phyloP scores from a whole-genome alignment of 306 rosid species.

The Fragaria ananassa region DNA sequence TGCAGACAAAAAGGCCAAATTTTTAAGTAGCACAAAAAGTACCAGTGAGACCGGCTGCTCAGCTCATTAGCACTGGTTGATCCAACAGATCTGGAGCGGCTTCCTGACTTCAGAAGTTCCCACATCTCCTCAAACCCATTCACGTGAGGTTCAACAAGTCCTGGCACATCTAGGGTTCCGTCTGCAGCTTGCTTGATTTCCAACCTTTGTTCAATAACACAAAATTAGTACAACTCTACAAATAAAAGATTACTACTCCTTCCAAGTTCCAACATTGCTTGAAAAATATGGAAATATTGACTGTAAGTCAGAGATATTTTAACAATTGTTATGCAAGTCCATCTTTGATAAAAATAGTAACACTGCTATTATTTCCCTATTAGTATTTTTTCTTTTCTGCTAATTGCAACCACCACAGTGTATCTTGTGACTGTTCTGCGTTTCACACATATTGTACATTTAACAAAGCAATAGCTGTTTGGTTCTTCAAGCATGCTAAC shows the following conservation, averaged over 20 bases:
- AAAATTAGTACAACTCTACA: constrained; percentile 7
- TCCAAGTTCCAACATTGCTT: neutral
- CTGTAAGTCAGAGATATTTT: neutral
- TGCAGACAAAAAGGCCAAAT: neutral
- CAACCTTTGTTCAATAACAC: constrained; percentile 47
- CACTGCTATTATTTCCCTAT: neutral
- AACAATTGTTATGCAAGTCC: neutral
- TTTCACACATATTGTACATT: neutral
- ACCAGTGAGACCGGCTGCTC: constrained; percentile 99
- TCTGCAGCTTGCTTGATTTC: constrained; percentile 94
- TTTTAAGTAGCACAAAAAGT: constrained; percentile 8
- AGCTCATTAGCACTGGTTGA: constrained; percentile 90
- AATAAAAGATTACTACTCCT: neutral
- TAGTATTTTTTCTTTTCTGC: neutral
- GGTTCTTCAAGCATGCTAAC: neutral
- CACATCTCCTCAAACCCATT: constrained; percentile 67
- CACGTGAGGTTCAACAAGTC: constrained; percentile 78
- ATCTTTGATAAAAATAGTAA: neutral
- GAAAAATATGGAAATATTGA: neutral
- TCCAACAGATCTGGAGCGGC: constrained; percentile 83
- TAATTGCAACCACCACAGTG: neutral
- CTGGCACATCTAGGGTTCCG: constrained; percentile 96
- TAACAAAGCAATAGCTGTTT: neutral
- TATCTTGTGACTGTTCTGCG: neutral
- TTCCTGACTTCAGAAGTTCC: constrained; percentile 82